Percentiles rank a stretch among this genome's conserved stretches.
phyloP scores from a whole-genome alignment of 768 basidiomycete species.

The Mrakia blollopis region DNA sequence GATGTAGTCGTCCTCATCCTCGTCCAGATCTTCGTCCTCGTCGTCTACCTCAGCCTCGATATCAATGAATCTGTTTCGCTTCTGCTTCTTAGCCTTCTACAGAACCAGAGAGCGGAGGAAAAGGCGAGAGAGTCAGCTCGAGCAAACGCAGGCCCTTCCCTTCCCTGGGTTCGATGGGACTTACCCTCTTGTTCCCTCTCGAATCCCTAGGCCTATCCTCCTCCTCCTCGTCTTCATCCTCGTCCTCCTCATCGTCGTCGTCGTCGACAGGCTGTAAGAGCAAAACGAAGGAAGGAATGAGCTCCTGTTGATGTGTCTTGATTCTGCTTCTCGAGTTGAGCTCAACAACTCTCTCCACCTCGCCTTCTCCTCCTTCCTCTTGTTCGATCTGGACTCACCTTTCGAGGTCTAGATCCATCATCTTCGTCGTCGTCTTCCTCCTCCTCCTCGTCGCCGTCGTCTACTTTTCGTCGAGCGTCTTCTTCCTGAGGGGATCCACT shows the following conservation, averaged over 20 bases:
- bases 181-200: slow-evolving; percentile 20
- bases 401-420: slow-evolving; percentile 7
- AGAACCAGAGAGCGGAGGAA: neutral
- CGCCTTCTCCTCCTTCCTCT: neutral
- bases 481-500: neutral
- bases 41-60: slow-evolving; percentile 94
- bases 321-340: neutral
- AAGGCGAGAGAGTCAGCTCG: neutral
- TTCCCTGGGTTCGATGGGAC: neutral
- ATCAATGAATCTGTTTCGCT: slow-evolving; percentile 78
- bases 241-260: slow-evolving; percentile 15
- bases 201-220: slow-evolving; percentile 14
- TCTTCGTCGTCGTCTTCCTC: slow-evolving; percentile 7
- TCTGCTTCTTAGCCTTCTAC: slow-evolving; percentile 61
- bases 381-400: neutral
- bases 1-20: slow-evolving; percentile 51
- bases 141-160: neutral
- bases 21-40: slow-evolving; percentile 92
- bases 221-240: slow-evolving; percentile 21
- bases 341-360: too few species aligned
- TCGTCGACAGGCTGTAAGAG: slow-evolving; percentile 8
- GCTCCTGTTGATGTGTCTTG: neutral
- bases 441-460: neutral
- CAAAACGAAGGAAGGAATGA: neutral
- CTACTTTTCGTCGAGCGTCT: neutral